Evolutionary conservation across 192 early-diverging fungal genomes (phyloP).

Genomic region (Coemansia erecta): DNA sequence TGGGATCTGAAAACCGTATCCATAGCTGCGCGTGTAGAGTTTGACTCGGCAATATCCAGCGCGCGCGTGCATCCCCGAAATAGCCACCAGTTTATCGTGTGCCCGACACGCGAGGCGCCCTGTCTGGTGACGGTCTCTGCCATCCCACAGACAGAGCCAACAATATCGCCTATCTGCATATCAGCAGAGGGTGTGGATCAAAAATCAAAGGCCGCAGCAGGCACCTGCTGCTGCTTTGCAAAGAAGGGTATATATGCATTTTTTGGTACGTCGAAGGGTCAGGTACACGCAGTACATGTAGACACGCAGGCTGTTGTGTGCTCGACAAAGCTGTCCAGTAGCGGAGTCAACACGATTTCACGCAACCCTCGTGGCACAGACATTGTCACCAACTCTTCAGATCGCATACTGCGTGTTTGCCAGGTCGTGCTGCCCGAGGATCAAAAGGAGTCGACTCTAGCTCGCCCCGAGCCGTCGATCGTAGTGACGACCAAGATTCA

Average conservation of each 20-base stretch:
- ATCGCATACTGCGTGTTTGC: constrained; percentile 77
- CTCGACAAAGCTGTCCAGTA: constrained; percentile 34
- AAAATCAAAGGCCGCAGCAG: constrained; percentile 37
- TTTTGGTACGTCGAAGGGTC: constrained; percentile 34
- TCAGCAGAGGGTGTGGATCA: constrained; percentile 19
- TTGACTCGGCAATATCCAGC: constrained; percentile 65
- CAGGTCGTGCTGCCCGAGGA: constrained; percentile 34
- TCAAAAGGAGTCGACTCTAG: constrained; percentile 1
- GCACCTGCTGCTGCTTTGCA: constrained; percentile 47
- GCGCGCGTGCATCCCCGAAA: constrained; percentile 81
- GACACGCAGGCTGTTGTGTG: constrained; percentile 21
- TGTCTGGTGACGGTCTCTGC: constrained; percentile 30
- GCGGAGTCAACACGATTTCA: constrained; percentile 33
- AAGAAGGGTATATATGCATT: constrained; percentile 51
- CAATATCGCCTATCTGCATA: constrained; percentile 21
- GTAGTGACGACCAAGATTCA: constrained; percentile 68
- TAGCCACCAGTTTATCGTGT: constrained; percentile 31
- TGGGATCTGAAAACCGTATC: constrained; percentile 77
- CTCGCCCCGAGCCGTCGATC: constrained; percentile 24
- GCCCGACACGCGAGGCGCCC: constrained; percentile 30
- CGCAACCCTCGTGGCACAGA: constrained; percentile 55
- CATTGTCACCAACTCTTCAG: constrained; percentile 75
- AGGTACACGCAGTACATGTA: constrained; percentile 41
- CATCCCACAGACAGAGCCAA: not conserved
- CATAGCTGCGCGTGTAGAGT: constrained; percentile 59